phyloP scores from a whole-genome alignment of 345 rosid species.

The Dipteronia sinensis region DNA sequence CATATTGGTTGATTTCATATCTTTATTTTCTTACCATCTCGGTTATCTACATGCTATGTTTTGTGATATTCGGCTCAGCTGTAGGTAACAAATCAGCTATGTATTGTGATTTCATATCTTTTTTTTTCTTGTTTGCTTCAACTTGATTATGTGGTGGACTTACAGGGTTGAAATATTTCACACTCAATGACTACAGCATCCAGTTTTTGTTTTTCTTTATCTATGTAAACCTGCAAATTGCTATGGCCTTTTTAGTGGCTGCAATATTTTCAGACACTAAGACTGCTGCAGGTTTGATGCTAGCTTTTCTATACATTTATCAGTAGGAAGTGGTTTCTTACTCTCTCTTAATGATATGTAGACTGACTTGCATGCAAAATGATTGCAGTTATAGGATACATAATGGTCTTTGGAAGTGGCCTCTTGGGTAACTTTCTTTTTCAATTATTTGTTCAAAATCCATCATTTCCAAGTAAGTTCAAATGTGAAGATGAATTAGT shows the following conservation, averaged over 20 bases:
- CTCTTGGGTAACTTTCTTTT: conserved; percentile 79
- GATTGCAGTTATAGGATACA: conserved; percentile 63
- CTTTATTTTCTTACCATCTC: conserved; percentile 75
- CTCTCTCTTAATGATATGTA: conserved; percentile 2
- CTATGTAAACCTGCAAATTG: conserved; percentile 81
- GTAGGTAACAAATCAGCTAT: conserved; percentile 46
- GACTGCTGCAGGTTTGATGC: conserved; percentile 80
- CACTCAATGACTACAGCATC: conserved; percentile 64
- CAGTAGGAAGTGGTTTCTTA: neutral
- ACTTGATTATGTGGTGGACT: conserved; percentile 23
- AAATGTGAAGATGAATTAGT: conserved; percentile 7
- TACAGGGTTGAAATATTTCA: conserved; percentile 85
- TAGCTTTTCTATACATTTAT: conserved; percentile 8
- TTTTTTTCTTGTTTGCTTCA: conserved; percentile 8
- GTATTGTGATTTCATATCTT: conserved; percentile 4
- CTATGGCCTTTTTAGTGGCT: conserved; percentile 71
- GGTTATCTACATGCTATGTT: conserved; percentile 56
- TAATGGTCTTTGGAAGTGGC: conserved; percentile 78
- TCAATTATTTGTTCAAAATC: conserved; percentile 59
- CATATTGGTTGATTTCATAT: conserved; percentile 87
- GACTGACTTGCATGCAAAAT: conserved; percentile 17
- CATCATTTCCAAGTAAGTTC: conserved; percentile 76
- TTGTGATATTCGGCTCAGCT: conserved; percentile 73
- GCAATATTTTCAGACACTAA: conserved; percentile 67
- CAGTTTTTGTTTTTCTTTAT: conserved; percentile 68